Evolutionary conservation across 345 rosid genomes (phyloP).

Genomic region (Hypericum androsaemum): DNA sequence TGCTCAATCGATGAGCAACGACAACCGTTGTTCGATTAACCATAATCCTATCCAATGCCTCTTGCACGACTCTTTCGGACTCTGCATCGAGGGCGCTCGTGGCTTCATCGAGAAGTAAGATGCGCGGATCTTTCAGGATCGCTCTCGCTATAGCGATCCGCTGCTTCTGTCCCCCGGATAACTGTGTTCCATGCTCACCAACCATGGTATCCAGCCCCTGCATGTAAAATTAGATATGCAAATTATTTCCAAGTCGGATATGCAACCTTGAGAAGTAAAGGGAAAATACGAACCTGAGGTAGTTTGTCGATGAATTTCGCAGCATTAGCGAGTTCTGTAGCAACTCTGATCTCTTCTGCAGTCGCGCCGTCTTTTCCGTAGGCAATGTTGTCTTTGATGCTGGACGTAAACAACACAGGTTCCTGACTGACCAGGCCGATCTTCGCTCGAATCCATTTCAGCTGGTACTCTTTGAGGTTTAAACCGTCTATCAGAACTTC

Average conservation of each 20-base stretch:
- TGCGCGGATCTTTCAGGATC: conserved; percentile 18
- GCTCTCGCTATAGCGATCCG: conserved; percentile 24
- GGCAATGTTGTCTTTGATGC: not conserved
- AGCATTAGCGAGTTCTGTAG: not conserved
- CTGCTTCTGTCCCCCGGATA: conserved; percentile 27
- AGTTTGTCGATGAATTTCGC: conserved; percentile 2
- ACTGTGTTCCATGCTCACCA: conserved; percentile 18
- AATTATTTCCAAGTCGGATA: not conserved
- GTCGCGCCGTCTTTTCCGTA: conserved; percentile 3
- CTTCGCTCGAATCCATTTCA: not conserved
- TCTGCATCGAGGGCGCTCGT: conserved; percentile 19
- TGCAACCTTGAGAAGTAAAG: not conserved
- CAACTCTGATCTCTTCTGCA: not conserved
- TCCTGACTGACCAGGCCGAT: conserved; percentile 1
- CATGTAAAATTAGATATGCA: not conserved
- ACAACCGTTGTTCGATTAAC: conserved; percentile 18
- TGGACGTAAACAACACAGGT: not conserved
- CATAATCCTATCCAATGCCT: conserved; percentile 20
- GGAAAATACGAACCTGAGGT: conserved; percentile 1
- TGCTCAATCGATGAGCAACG: conserved; percentile 20
- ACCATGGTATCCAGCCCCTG: conserved; percentile 21
- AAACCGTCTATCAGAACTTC: conserved; percentile 1
- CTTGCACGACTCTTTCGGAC: conserved; percentile 20
- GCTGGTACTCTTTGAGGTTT: not conserved
- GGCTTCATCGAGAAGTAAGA: conserved; percentile 24